These are phyloP conservation scores for Datura wrightii DNA, from an alignment of 257 asterid species.

Conservation along the genomic window DNA sequence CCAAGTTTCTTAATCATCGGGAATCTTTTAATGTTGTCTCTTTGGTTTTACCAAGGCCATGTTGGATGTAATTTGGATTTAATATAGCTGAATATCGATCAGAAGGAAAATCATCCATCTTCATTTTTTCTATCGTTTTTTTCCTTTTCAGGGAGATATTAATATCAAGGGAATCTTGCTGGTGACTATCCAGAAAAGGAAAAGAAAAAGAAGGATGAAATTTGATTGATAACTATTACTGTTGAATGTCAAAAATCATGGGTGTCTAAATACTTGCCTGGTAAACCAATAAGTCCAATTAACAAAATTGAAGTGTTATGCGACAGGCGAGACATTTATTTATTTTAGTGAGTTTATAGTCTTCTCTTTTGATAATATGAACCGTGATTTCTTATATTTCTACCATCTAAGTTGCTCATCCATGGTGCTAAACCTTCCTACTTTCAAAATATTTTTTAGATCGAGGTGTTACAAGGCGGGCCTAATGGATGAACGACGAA, in stretches of 20 bases:
- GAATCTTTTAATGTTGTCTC: neutral
- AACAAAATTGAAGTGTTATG: neutral
- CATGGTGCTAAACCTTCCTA: too few relatives aligned
- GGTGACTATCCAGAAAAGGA: neutral
- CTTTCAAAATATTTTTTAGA: too few relatives aligned
- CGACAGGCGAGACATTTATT: neutral
- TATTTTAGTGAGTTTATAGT: slow-evolving; percentile 5
- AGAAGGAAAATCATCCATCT: neutral
- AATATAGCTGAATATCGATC: neutral
- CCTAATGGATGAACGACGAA: too few relatives aligned
- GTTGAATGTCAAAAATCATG: too few relatives aligned
- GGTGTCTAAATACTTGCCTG: neutral
- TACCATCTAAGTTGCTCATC: too few relatives aligned
- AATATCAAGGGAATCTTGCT: neutral
- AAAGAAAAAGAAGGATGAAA: too few relatives aligned
- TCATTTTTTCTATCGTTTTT: neutral
- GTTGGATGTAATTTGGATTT: neutral
- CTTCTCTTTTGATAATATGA: neutral
- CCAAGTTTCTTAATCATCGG: neutral
- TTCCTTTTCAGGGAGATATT: neutral
- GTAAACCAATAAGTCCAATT: neutral
- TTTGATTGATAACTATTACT: too few relatives aligned
- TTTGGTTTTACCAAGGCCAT: neutral
- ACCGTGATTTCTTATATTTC: neutral
- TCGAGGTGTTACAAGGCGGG: too few relatives aligned